A percentile compares a stretch with the other conserved stretches of the same genome.
These are phyloP conservation scores for Beta vulgaris DNA, from an alignment of 148 eudicot genomes.

Conservation along the genomic window DNA sequence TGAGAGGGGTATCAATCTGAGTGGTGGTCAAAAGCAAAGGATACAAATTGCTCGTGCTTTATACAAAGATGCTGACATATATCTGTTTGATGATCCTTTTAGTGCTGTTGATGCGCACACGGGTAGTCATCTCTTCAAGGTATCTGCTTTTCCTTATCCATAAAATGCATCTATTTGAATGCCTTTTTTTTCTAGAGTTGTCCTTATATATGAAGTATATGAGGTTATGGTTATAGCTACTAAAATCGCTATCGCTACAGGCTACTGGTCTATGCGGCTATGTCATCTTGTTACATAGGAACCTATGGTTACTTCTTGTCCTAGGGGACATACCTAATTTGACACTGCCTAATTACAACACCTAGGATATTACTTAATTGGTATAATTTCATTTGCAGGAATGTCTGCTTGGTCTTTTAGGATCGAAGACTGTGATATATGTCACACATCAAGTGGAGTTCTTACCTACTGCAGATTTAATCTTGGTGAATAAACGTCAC, in stretches of 20 bases:
- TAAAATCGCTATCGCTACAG: neutral
- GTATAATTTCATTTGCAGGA: slow-evolving; percentile 35
- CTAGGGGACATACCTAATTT: neutral
- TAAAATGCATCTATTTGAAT: neutral
- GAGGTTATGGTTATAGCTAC: neutral
- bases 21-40: slow-evolving; percentile 69
- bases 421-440: slow-evolving; percentile 55
- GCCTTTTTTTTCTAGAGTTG: neutral
- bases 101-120: slow-evolving; percentile 75
- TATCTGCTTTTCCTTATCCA: slow-evolving; percentile 13
- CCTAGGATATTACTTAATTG: neutral
- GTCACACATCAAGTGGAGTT: slow-evolving; percentile 80
- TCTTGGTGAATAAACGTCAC: slow-evolving; percentile 44
- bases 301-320: neutral
- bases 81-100: slow-evolving; percentile 64
- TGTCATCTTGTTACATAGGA: neutral
- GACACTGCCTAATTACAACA: neutral
- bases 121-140: slow-evolving; percentile 65
- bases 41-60: slow-evolving; percentile 59
- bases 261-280: neutral
- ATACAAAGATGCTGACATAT: slow-evolving; percentile 54
- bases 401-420: slow-evolving; percentile 50
- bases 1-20: slow-evolving; percentile 67
- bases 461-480: slow-evolving; percentile 59
- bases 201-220: neutral